phyloP scores from a whole-genome alignment of 805 yeast species.

The Sugiyamaella smithiae region DNA sequence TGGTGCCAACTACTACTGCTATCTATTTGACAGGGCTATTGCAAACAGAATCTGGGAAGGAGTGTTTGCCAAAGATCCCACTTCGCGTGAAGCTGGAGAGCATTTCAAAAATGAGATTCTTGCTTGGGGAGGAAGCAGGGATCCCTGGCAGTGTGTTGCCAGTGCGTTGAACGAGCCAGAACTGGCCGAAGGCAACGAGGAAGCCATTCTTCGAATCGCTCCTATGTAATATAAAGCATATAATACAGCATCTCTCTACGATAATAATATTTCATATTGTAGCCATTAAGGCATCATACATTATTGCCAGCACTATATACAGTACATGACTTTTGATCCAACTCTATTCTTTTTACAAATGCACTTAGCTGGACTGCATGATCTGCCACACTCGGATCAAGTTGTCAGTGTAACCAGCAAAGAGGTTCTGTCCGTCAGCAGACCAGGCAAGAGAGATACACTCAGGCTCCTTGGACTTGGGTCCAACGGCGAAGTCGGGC shows the following conservation, averaged over 20 bases:
- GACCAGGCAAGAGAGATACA: constrained; percentile 99
- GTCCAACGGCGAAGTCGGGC: constrained; percentile 89
- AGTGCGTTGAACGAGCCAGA: constrained; percentile 67
- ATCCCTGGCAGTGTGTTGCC: constrained; percentile 84
- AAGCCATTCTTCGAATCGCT: constrained; percentile 49
- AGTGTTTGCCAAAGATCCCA: constrained; percentile 68
- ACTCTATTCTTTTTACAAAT: constrained; percentile 3
- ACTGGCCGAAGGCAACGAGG: constrained; percentile 61
- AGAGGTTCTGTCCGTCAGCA: constrained; percentile 98
- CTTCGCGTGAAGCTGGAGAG: constrained; percentile 70
- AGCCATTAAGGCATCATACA: too few relatives aligned
- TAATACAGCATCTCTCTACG: background rate
- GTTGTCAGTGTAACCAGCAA: constrained; percentile 99
- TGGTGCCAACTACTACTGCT: constrained; percentile 92
- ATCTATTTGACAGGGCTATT: constrained; percentile 86
- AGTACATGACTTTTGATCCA: constrained; percentile 1
- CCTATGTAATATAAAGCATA: background rate
- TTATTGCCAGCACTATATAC: constrained; percentile 1
- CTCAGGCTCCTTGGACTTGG: constrained; percentile 94
- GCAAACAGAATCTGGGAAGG: constrained; percentile 82
- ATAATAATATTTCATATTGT: too few relatives aligned
- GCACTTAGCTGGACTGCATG: constrained; percentile 53
- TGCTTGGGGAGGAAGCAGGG: constrained; percentile 90
- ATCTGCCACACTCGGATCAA: constrained; percentile 99
- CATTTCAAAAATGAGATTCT: constrained; percentile 66